phyloP scores from a whole-genome alignment of 768 basidiomycete genomes.

The Lactarius sanguifluus region DNA sequence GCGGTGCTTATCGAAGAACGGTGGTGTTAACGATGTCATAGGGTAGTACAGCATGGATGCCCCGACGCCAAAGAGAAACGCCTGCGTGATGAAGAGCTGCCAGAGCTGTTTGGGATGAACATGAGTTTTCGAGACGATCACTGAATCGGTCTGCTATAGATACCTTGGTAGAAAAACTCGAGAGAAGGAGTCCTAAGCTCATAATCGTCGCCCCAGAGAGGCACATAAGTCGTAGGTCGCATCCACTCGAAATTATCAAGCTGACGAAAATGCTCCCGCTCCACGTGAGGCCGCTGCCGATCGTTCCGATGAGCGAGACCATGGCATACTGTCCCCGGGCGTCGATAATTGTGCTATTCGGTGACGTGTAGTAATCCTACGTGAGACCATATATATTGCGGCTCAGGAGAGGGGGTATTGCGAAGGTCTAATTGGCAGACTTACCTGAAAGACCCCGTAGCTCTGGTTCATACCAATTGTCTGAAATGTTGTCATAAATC shows the following conservation, averaged over 20 bases:
- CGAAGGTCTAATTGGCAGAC: conserved; percentile 2
- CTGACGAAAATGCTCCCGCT: conserved; percentile 48
- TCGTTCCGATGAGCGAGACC: conserved; percentile 44
- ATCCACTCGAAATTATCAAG: conserved; percentile 39
- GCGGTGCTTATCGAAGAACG: conserved; percentile 46
- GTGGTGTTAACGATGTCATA: conserved; percentile 43
- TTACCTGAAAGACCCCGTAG: conserved; percentile 46
- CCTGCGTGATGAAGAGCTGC: conserved; percentile 46
- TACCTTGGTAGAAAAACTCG: conserved; percentile 42
- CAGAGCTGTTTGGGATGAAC: conserved; percentile 36
- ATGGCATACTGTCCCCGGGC: conserved; percentile 42
- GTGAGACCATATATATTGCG: background rate
- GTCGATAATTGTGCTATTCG: conserved; percentile 38
- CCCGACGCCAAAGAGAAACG: conserved; percentile 44
- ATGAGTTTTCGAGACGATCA: background rate
- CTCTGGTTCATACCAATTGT: conserved; percentile 46
- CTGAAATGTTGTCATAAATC: conserved; percentile 48
- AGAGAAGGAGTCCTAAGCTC: conserved; percentile 44
- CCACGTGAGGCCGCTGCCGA: conserved; percentile 48
- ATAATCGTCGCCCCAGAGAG: conserved; percentile 41
- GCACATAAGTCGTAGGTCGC: conserved; percentile 40
- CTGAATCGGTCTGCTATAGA: background rate
- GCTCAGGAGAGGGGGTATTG: background rate
- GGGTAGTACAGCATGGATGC: conserved; percentile 48
- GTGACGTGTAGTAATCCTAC: conserved; percentile 47